Base-by-base conservation (phyloP, 2,329 filamentous ascomycete genomes). In the Xylariaceae sp. region DNA sequence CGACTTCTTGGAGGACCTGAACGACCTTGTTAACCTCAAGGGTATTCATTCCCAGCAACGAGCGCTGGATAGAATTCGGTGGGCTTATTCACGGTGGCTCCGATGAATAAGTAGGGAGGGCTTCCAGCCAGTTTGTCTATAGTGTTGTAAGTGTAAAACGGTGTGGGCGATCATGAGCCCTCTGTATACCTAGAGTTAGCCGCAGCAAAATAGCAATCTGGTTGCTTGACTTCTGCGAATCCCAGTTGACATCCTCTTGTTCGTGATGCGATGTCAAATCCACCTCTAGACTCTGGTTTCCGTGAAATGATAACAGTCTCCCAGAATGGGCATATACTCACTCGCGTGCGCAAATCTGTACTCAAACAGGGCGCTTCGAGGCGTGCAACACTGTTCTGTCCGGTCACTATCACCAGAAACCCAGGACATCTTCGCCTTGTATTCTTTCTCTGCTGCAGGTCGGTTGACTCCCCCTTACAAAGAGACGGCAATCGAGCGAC, bases 1-100 rank as follows among this genome's bases (percentile, higher is more conserved):
- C 67, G 92, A 97, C 68, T 97, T 99, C 69, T 75, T 92, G 58
- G 89, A 96, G 73, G 94, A 99, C 71, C 78, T 96, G 39, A 85
- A 89, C 61, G 92, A 97, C 68, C 78, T 99, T 53, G 85, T 90
- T 17, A 92, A 96, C 70, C 86, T 93, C 64, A 88, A 86, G 66
- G 90, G 91, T 2, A 82, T 96, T 55, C 83, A 87, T 68, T 82
- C 86, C 66, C 93, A 97, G 77, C 81, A 87, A 61, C 87, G 85
- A 71, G 89, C 93, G 49, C 77, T 96, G 56, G 85, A 92, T 67
- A 82, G 94, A 61, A 91, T 97, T 66, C 82, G 90, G 63, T 97
- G 94, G 93, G 88, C 89, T 3, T 97, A 97, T 77, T 84, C 84
- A 1, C 87, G 87, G 71, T 97, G 89, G 88, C 71, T 90, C 55